Percentiles rank a stretch among this genome's conserved stretches.
Conservation (phyloP, 2,329 filamentous ascomycete species). For the Fulvia fulva region DNA sequence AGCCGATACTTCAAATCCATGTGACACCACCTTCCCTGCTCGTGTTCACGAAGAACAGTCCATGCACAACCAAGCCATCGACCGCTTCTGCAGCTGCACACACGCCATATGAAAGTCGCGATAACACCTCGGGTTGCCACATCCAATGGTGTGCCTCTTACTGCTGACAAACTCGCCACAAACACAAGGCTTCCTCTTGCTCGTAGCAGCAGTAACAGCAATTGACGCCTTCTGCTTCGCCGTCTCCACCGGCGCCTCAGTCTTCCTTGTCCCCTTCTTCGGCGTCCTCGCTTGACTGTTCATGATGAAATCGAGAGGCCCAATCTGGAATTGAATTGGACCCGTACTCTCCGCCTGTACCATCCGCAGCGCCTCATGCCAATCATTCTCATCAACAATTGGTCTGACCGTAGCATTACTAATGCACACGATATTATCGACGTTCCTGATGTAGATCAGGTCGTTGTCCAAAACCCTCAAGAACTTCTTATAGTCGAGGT, state of each 20-base stretch:
- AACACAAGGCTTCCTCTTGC: constrained; percentile 11
- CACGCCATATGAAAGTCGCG: constrained; percentile 19
- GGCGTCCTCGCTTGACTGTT: not conserved
- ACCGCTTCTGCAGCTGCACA: constrained; percentile 11
- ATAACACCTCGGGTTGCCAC: constrained; percentile 14
- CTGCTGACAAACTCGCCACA: constrained; percentile 12
- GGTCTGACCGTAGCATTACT: constrained; percentile 2
- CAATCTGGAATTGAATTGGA: not conserved
- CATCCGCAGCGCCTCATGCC: constrained; percentile 2
- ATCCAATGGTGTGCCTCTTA: constrained; percentile 13
- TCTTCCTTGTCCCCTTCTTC: not conserved
- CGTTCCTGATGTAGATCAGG: constrained; percentile 2
- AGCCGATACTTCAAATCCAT: not conserved
- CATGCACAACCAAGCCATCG: constrained; percentile 16
- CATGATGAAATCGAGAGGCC: not conserved
- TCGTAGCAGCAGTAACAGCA: not conserved
- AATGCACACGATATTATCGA: constrained; percentile 14
- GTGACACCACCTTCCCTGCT: not conserved
- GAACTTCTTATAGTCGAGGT: constrained; percentile 15
- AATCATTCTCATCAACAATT: constrained; percentile 12
- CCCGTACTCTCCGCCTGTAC: not conserved
- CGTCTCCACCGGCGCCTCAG: not conserved
- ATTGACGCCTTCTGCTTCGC: no score
- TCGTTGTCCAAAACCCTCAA: constrained; percentile 6
- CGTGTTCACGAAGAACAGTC: constrained; percentile 11